Evolutionary conservation across 2,329 filamentous ascomycete species (phyloP).

Genomic region (Parafenestella ontariensis): DNA sequence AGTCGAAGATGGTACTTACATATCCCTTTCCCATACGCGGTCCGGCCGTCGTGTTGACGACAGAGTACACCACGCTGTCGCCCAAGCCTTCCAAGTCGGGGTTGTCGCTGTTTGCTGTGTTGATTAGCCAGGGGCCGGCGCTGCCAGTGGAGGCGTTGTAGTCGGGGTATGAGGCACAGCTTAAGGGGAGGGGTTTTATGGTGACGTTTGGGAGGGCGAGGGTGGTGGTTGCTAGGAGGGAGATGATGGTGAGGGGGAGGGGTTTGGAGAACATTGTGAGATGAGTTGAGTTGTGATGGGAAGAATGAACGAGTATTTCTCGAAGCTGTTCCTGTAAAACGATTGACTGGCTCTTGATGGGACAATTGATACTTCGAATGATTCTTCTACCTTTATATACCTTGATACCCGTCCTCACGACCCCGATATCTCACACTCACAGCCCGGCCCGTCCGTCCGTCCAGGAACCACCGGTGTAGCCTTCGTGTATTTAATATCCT

Average conservation of each 20-base stretch:
- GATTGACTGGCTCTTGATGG: background rate
- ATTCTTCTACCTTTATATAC: background rate
- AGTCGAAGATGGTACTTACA: too few species aligned
- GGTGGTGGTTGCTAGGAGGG: conserved; percentile 6
- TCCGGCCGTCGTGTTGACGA: conserved; percentile 6
- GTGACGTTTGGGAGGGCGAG: conserved; percentile 20
- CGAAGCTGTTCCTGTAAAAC: too few species aligned
- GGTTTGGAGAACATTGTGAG: conserved; percentile 24
- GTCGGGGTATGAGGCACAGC: conserved; percentile 25
- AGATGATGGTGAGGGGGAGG: conserved; percentile 16
- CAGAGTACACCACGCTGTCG: conserved; percentile 16
- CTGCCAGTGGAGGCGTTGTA: conserved; percentile 19
- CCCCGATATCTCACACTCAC: background rate
- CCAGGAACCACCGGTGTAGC: background rate
- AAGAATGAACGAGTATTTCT: background rate
- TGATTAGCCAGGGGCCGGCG: conserved; percentile 20
- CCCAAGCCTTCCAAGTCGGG: conserved; percentile 18
- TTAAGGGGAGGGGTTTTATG: conserved; percentile 17
- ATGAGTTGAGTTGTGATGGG: too few species aligned
- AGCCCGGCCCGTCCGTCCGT: too few species aligned
- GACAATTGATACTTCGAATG: background rate
- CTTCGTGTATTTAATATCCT: background rate
- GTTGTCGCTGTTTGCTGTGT: conserved; percentile 22
- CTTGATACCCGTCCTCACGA: background rate
- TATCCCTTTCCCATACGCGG: conserved; percentile 21